phyloP scores from a whole-genome alignment of 768 basidiomycete genomes.

The Solioccasus polychromus region DNA sequence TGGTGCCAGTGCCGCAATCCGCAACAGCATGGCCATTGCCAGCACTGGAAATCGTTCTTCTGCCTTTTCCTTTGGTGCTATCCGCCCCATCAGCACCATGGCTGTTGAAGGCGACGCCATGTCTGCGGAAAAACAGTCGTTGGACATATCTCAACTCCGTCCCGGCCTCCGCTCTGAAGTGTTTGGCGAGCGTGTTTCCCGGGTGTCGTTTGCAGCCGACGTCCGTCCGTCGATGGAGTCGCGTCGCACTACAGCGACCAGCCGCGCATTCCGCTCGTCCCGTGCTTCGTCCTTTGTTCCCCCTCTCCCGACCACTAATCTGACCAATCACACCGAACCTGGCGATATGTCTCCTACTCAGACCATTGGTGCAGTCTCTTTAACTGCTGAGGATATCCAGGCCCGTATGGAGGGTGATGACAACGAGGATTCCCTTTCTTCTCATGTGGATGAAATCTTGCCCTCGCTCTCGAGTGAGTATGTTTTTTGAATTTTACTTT shows the following conservation, averaged over 20 bases:
- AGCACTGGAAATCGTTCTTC: constrained; percentile 39
- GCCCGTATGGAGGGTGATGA: constrained; percentile 44
- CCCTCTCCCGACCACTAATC: constrained; percentile 33
- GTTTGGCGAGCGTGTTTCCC: constrained; percentile 48
- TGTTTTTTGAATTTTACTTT: background rate
- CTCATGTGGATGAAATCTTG: constrained; percentile 56
- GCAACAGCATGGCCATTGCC: constrained; percentile 57
- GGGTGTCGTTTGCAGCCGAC: constrained; percentile 70
- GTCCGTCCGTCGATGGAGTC: constrained; percentile 46
- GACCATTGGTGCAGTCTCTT: constrained; percentile 37
- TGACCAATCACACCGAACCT: constrained; percentile 22
- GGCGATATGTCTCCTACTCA: constrained; percentile 44
- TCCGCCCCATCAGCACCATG: constrained; percentile 45
- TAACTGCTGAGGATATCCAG: constrained; percentile 62
- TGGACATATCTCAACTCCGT: constrained; percentile 41
- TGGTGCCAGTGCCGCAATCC: constrained; percentile 72
- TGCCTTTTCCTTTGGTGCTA: constrained; percentile 56
- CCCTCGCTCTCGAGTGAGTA: constrained; percentile 67
- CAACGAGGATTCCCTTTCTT: constrained; percentile 28
- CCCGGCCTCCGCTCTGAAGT: constrained; percentile 53
- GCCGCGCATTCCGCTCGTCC: constrained; percentile 44
- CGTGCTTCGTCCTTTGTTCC: constrained; percentile 40
- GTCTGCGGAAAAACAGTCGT: constrained; percentile 35
- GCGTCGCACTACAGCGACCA: constrained; percentile 40
- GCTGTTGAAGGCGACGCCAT: constrained; percentile 42